Base-by-base conservation (phyloP, 352 stramenopile genomes). In the Pythium monospermum region DNA sequence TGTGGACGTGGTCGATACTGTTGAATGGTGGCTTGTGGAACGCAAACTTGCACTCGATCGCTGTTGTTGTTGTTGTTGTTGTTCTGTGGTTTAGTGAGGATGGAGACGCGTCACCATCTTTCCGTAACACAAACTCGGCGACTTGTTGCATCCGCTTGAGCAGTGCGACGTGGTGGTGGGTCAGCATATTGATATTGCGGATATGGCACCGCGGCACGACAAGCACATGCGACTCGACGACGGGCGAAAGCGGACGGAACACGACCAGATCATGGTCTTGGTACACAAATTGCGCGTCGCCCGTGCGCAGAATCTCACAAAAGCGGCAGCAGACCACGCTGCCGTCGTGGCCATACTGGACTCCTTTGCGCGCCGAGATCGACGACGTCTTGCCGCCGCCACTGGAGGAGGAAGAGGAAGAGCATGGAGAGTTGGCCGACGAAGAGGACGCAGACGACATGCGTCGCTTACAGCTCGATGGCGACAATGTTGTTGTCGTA, bases 1-100 rank as follows among this genome's bases (percentile, higher is more conserved):
- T 92, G 72, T 94, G 83, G 33, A 94, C 79, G 61, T 94, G 83
- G 61, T 94, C 83, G 58, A 94, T 94, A 59, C 78, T 91, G 70
- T 94, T 94, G 61, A 94, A 94, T 16, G 83, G 83, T 10, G 83
- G 83, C 19, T 72, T 82, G 59, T 94, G 83, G 60, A 94, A 94
- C 1, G 83, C 80, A 16, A 87, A 85, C 50, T 87, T 88, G 42
- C 68, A 87, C 40, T 83, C 66, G n/a, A 49, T 57, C 27, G 37
- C 27, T 32, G n/a, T n/a, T n/a, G n/a, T n/a, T n/a, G n/a, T n/a
- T n/a, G n/a, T n/a, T n/a, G n/a, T n/a, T n/a, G n/a, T n/a, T n/a
- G n/a, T n/a, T n/a, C n/a, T n/a, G n/a, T n/a, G n/a, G n/a, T n/a
- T n/a, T n/a, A n/a, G 18, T 22, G 28, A 28, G 28, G 11, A 22